A percentile compares a stretch with the other conserved stretches of the same genome.
Evolutionary conservation across 345 rosid genomes (phyloP).

Genomic region (Aquilaria yunnanensis): DNA sequence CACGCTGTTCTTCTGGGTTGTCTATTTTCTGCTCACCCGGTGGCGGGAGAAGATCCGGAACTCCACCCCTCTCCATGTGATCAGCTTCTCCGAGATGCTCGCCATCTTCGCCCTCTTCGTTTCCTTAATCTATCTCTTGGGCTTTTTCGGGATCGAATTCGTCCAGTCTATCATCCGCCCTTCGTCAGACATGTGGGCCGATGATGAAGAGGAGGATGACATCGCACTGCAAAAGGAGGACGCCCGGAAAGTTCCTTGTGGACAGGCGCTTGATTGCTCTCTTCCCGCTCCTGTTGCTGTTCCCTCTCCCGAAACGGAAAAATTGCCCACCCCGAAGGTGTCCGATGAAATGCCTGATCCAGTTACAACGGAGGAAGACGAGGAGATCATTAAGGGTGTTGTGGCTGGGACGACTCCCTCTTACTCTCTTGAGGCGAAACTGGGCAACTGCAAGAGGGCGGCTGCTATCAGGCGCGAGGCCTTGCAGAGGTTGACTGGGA

Average conservation of each 20-base stretch:
- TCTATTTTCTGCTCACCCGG: constrained; percentile 54
- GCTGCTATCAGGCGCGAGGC: constrained; percentile 56
- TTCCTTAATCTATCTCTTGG: constrained; percentile 50
- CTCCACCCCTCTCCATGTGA: constrained; percentile 52
- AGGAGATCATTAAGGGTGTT: constrained; percentile 42
- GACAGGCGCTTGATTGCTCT: constrained; percentile 39
- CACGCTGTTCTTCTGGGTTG: constrained; percentile 56
- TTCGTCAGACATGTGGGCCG: constrained; percentile 43
- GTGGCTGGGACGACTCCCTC: constrained; percentile 48
- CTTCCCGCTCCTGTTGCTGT: background rate
- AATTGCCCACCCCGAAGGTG: background rate
- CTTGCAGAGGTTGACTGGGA: constrained; percentile 45
- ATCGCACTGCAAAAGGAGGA: constrained; percentile 28
- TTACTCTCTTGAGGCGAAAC: constrained; percentile 51
- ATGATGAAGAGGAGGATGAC: constrained; percentile 35
- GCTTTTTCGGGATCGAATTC: constrained; percentile 64
- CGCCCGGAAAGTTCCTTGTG: constrained; percentile 34
- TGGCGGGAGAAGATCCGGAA: constrained; percentile 78
- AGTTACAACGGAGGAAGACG: constrained; percentile 35
- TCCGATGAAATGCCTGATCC: constrained; percentile 14
- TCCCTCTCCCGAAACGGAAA: constrained; percentile 6
- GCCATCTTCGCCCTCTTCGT: constrained; percentile 50
- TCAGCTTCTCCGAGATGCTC: constrained; percentile 45
- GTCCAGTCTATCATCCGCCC: constrained; percentile 54
- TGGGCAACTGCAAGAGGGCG: constrained; percentile 59